Conservation (phyloP, 371 early-diverging fungal genomes). For the Mortierella sp. region DNA sequence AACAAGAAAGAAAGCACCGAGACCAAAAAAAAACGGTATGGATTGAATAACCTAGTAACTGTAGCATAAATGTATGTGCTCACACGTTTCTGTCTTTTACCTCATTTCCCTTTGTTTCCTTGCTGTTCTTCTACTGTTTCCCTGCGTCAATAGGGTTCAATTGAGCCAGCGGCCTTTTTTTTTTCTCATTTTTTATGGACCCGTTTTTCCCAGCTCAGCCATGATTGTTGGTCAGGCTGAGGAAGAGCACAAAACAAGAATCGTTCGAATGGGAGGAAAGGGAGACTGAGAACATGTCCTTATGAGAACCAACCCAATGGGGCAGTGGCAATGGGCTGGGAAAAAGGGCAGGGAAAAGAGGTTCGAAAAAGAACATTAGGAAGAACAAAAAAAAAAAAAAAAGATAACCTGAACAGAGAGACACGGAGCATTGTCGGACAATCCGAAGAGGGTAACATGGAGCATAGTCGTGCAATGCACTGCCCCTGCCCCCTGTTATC, state of each 20-base stretch:
- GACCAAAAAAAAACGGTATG: background rate
- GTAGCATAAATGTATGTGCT: background rate
- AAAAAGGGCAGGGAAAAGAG: background rate
- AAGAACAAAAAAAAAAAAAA: background rate
- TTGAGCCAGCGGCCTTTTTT: slow-evolving; percentile 1
- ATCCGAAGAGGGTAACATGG: background rate
- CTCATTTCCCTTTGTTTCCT: background rate
- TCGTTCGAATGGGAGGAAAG: background rate
- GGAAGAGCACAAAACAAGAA: background rate
- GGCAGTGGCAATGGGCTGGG: background rate
- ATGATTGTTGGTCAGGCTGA: background rate
- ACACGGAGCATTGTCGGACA: background rate
- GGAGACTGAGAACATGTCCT: background rate
- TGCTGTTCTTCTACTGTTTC: background rate
- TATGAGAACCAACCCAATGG: no score
- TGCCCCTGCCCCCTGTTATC: background rate
- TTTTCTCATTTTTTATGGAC: background rate
- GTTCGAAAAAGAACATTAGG: background rate
- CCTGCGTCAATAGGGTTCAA: background rate
- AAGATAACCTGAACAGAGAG: background rate
- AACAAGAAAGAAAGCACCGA: no score
- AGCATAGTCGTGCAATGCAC: background rate
- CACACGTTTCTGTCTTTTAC: background rate
- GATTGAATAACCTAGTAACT: background rate
- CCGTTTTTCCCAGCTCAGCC: slow-evolving; percentile 12